Percentiles rank a stretch among this genome's conserved stretches.
phyloP scores from a whole-genome alignment of 2,329 filamentous ascomycete genomes.

The Ceratocystis alfenasii region DNA sequence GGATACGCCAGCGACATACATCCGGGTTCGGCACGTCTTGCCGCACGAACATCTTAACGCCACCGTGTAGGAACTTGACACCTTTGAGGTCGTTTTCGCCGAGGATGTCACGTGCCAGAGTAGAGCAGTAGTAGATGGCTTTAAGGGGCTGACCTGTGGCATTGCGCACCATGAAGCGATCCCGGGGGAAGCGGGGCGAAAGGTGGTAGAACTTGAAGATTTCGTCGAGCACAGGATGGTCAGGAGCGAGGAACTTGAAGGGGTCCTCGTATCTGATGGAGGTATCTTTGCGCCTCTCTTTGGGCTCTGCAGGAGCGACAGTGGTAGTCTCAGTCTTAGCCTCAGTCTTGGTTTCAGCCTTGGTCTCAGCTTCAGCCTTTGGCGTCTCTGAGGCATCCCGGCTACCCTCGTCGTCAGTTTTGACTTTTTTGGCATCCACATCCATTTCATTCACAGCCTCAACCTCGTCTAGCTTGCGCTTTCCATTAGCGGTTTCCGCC shows the following conservation, averaged over 20 bases:
- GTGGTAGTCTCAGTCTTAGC: slow-evolving; percentile 11
- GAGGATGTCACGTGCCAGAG: slow-evolving; percentile 73
- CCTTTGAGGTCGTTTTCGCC: slow-evolving; percentile 77
- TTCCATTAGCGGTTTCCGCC: slow-evolving; percentile 27
- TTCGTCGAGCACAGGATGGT: slow-evolving; percentile 62
- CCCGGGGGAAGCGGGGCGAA: slow-evolving; percentile 69
- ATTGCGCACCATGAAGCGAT: slow-evolving; percentile 94
- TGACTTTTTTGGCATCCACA: slow-evolving; percentile 30
- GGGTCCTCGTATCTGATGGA: slow-evolving; percentile 57
- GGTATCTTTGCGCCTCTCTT: slow-evolving; percentile 34
- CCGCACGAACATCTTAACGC: slow-evolving; percentile 98
- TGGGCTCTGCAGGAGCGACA: not conserved
- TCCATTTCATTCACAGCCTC: slow-evolving; percentile 30
- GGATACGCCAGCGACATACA: slow-evolving; percentile 87
- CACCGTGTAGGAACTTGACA: slow-evolving; percentile 91
- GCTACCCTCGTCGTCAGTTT: slow-evolving; percentile 23
- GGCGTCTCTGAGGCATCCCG: slow-evolving; percentile 22
- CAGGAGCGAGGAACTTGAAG: slow-evolving; percentile 74
- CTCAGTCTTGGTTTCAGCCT: slow-evolving; percentile 12
- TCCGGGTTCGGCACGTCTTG: slow-evolving; percentile 80
- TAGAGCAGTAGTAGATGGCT: slow-evolving; percentile 92
- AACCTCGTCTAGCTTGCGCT: slow-evolving; percentile 31
- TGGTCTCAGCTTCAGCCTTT: slow-evolving; percentile 9
- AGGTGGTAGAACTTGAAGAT: slow-evolving; percentile 81
- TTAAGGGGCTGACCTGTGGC: slow-evolving; percentile 76